Base-by-base conservation (phyloP, 768 basidiomycete species). In the Auricularia cornea region DNA sequence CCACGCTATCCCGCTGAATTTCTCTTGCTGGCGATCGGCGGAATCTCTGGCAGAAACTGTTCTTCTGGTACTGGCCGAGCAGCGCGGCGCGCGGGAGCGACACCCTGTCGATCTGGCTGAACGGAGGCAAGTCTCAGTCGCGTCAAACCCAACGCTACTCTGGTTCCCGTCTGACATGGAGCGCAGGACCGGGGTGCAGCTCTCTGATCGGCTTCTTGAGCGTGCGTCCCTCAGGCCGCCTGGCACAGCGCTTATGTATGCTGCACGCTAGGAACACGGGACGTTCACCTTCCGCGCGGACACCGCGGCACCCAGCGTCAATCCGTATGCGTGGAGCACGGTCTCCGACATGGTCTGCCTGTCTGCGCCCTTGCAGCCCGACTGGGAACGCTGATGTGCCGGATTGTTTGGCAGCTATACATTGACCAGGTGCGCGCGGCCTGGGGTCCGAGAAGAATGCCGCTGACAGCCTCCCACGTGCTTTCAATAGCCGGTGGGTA, bases 241-340 rank as follows among this genome's bases (percentile, higher is more conserved):
- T 38, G 35, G 8, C 35, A 8, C 1, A 10, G 1, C 16, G 35
- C 8, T 38, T 38, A 0, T 14, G 10, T 38, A 14, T 38, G 35
- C 16, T 14, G 8, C 35, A 5, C 35, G 8, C 35, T n/a, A 38
- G 35, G 35, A 66, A 59, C 61, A 64, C 26, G 66, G 66, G 2
- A 59, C 66, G 29, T 59, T 64, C 14, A 41, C 62, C 20, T 65
- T 65, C 66, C 35, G 57, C 29, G 62, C 65, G n/a, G 62, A 48
- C 23, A 33, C 54, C 23, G 31, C 12, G 11, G 60, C 33, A 12
- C 64, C 59, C 12, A 41, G 23, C 16, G 54, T 56, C n/a, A 67
- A 65, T 48, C 35, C 8, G 30, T 18, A 67, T 33, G 60, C 59
- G 16, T 65, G 62, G 64, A 48, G 30, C 16, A 59, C 59, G n/a